Evolutionary conservation across 2,329 filamentous ascomycete genomes (phyloP).

Genomic region (Pseudogymnoascus sp.): DNA sequence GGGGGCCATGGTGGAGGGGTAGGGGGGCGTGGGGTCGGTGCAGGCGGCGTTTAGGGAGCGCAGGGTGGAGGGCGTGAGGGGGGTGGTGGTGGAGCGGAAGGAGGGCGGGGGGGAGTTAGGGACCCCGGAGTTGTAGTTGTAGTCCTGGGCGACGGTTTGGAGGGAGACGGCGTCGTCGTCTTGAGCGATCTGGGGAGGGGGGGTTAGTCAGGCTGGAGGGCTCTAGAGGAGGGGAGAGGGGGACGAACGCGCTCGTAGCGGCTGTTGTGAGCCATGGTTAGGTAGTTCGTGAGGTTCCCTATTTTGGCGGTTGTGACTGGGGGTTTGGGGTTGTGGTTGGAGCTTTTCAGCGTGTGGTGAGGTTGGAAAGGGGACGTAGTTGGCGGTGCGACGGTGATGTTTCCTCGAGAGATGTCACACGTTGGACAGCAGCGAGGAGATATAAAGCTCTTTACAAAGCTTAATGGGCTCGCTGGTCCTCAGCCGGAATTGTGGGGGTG

Average conservation of each 20-base stretch:
- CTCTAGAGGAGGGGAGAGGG: not conserved
- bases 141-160: conserved; percentile 1
- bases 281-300: not conserved
- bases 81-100: conserved; percentile 9
- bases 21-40: not conserved
- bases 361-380: not conserved
- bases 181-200: not conserved
- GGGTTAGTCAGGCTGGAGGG: not conserved
- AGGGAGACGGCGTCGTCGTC: conserved; percentile 8
- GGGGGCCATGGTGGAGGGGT: not conserved
- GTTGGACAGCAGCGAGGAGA: not conserved
- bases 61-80: not conserved
- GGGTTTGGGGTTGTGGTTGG: not conserved
- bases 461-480: not conserved
- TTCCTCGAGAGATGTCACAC: not conserved
- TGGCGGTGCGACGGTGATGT: not conserved
- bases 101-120: conserved; percentile 6
- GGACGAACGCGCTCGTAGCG: not conserved
- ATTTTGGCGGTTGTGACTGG: not conserved
- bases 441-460: not conserved
- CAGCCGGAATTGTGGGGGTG: not conserved
- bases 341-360: not conserved
- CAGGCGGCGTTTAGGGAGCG: not conserved
- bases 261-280: conserved; percentile 5
- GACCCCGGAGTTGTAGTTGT: conserved; percentile 8